Conservation (phyloP, 306 rosid genomes). For the Quercus variabilis region DNA sequence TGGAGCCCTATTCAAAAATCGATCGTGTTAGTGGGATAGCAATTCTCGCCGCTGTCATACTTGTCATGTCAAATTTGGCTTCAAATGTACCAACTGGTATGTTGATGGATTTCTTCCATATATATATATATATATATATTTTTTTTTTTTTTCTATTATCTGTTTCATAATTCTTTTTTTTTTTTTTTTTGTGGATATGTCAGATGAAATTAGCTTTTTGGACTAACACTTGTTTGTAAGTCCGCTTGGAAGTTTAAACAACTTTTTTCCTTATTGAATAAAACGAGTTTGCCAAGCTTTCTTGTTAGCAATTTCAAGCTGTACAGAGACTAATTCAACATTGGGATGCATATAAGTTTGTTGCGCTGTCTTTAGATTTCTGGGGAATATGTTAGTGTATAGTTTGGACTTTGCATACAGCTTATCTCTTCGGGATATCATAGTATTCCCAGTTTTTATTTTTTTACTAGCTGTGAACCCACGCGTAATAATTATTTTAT, state of each 20-base stretch:
- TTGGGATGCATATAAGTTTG: neutral
- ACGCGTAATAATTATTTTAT: no score
- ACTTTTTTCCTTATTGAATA: neutral
- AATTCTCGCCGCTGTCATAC: conserved; percentile 66
- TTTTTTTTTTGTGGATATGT: no score
- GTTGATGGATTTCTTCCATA: neutral
- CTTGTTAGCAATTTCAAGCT: neutral
- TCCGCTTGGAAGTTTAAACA: neutral
- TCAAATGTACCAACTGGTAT: conserved; percentile 95
- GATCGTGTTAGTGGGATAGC: conserved; percentile 51
- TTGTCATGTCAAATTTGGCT: conserved; percentile 76
- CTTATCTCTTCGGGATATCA: neutral
- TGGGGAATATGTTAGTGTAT: neutral
- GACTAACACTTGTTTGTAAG: neutral
- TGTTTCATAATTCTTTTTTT: neutral
- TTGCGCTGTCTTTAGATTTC: neutral
- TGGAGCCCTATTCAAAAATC: conserved; percentile 68
- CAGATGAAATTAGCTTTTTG: no score
- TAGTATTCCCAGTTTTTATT: neutral
- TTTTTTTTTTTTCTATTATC: neutral
- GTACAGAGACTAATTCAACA: neutral
- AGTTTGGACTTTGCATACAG: neutral
- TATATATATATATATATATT: neutral
- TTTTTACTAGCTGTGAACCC: no score
- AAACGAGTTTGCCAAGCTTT: neutral